Percentiles rank a stretch among this genome's conserved stretches.
phyloP scores from a whole-genome alignment of 805 yeast genomes.

The Ogataea pignaliae region DNA sequence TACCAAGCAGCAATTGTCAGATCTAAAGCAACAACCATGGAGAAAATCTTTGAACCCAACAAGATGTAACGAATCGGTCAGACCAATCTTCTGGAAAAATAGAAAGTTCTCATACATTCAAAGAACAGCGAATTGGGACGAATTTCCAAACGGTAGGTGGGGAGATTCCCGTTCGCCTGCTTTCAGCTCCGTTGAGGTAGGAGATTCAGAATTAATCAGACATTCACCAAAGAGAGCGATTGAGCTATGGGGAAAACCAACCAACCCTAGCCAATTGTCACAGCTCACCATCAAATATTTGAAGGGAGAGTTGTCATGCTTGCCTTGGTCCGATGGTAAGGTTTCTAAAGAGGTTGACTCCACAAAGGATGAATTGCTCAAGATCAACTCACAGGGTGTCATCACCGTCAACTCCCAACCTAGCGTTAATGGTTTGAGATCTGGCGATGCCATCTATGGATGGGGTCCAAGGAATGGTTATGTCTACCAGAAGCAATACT shows the following conservation, averaged over 20 bases:
- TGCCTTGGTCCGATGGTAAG: slow-evolving; percentile 97
- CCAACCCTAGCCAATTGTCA: slow-evolving; percentile 52
- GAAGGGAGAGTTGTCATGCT: slow-evolving; percentile 61
- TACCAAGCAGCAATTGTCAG: slow-evolving; percentile 23
- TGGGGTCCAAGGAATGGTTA: slow-evolving; percentile 96
- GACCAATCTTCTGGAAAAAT: slow-evolving; percentile 96
- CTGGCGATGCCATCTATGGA: slow-evolving; percentile 70
- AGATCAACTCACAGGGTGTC: slow-evolving; percentile 63
- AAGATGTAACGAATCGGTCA: slow-evolving; percentile 73
- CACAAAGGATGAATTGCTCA: slow-evolving; percentile 53
- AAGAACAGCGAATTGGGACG: slow-evolving; percentile 94
- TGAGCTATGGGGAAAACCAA: slow-evolving; percentile 87
- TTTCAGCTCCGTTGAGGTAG: slow-evolving; percentile 82
- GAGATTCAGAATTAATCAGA: slow-evolving; percentile 74
- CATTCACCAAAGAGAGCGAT: slow-evolving; percentile 77
- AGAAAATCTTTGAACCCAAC: slow-evolving; percentile 80
- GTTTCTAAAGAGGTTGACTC: slow-evolving; percentile 69
- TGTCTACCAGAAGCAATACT: slow-evolving; percentile 90
- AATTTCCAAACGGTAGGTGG: slow-evolving; percentile 98
- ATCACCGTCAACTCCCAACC: slow-evolving; percentile 93
- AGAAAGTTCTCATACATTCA: slow-evolving; percentile 86
- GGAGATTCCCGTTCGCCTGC: slow-evolving; percentile 98
- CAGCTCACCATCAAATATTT: slow-evolving; percentile 64
- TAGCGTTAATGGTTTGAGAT: slow-evolving; percentile 73
- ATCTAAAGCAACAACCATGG: slow-evolving; percentile 64